These are phyloP conservation scores for Candida quercuum DNA, from an alignment of 805 yeast species.

Conservation along the genomic window DNA sequence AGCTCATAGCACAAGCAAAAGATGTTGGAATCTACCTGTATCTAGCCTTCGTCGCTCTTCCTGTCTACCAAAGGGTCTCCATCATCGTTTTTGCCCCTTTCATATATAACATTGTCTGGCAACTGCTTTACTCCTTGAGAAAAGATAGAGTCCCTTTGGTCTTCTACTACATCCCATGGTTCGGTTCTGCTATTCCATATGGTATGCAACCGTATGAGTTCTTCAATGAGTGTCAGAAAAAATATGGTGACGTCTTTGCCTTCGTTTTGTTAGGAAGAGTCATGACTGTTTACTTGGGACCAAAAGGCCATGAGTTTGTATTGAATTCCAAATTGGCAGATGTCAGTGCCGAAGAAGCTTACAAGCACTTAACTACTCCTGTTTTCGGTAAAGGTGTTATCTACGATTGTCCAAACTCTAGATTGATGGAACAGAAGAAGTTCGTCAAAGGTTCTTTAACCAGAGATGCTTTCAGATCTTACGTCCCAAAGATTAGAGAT, in stretches of 20 bases:
- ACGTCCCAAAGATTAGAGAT: conserved; percentile 83
- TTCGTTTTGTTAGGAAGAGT: conserved; percentile 84
- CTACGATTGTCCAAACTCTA: conserved; percentile 90
- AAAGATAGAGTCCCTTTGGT: conserved; percentile 86
- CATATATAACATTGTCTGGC: conserved; percentile 60
- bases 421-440: conserved; percentile 97
- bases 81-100: conserved; percentile 44
- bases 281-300: conserved; percentile 95
- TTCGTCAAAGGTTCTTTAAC: conserved; percentile 89
- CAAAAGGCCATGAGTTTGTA: conserved; percentile 95
- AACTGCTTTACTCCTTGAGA: conserved; percentile 62
- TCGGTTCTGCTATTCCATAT: conserved; percentile 83
- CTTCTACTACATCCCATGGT: conserved; percentile 91
- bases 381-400: conserved; percentile 97
- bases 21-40: conserved; percentile 11
- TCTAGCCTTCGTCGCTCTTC: conserved; percentile 25
- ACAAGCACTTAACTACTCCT: conserved; percentile 96
- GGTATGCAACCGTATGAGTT: conserved; percentile 94
- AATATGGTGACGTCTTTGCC: conserved; percentile 91
- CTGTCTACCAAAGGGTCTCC: conserved; percentile 32
- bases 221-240: conserved; percentile 68
- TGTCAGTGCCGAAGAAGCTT: conserved; percentile 95
- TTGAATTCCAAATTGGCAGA: conserved; percentile 84
- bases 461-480: conserved; percentile 71
- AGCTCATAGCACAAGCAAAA: conserved; percentile 9